These are phyloP conservation scores for Sphaerobolus stellatus DNA, from an alignment of 1,284 basidiomycete genomes.

Conservation along the genomic window DNA sequence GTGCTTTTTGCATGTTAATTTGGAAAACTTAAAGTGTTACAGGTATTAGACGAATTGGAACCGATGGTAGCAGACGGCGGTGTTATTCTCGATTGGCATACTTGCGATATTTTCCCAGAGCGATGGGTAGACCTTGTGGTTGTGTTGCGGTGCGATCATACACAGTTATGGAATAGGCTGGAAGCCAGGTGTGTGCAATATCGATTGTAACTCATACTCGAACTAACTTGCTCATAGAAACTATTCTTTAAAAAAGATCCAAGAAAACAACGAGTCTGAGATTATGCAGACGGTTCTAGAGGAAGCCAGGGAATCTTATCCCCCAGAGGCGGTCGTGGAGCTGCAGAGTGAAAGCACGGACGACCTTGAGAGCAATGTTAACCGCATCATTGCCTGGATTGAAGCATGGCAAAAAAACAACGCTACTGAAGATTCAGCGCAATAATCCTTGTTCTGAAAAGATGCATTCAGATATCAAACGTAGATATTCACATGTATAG, in stretches of 20 bases:
- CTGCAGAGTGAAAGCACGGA: slow-evolving; percentile 77
- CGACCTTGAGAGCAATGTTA: slow-evolving; percentile 85
- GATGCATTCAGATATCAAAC: no score
- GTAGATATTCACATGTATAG: no score
- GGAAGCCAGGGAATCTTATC: slow-evolving; percentile 87
- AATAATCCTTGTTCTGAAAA: no score
- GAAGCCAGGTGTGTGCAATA: slow-evolving; percentile 73
- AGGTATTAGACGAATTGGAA: slow-evolving; percentile 90
- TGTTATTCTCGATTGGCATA: slow-evolving; percentile 96
- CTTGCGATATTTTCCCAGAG: slow-evolving; percentile 93
- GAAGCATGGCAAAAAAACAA: slow-evolving; percentile 69
- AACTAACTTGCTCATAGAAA: slow-evolving; percentile 48
- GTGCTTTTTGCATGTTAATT: neutral
- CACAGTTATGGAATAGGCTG: slow-evolving; percentile 88
- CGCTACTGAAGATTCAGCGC: no score
- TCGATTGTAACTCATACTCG: neutral
- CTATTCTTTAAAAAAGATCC: slow-evolving; percentile 91
- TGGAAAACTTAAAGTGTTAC: slow-evolving; percentile 4
- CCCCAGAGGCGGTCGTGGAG: slow-evolving; percentile 83
- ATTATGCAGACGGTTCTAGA: slow-evolving; percentile 94
- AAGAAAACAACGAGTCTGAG: slow-evolving; percentile 98
- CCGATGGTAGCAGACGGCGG: slow-evolving; percentile 67
- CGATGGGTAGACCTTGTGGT: slow-evolving; percentile 97
- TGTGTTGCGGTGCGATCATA: slow-evolving; percentile 89
- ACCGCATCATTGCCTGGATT: slow-evolving; percentile 85